A percentile compares a stretch with the other conserved stretches of the same genome.
phyloP scores from a whole-genome alignment of 805 yeast species.

The Monosporozyma solicola region DNA sequence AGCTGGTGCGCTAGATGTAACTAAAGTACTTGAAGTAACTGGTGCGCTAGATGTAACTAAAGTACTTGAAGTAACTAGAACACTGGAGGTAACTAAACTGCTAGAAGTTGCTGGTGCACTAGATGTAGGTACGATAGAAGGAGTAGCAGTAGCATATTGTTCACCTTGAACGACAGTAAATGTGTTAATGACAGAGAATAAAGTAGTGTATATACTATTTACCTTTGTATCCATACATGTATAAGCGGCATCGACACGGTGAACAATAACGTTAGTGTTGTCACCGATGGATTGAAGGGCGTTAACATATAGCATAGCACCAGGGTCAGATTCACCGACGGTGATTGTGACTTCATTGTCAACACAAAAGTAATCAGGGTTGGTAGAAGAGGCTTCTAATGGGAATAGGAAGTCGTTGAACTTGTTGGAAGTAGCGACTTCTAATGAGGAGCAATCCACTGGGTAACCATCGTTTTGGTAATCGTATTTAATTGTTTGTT shows the following conservation, averaged over 20 bases:
- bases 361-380: conserved; percentile 17
- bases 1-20: conserved; percentile 6
- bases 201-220: conserved; percentile 14
- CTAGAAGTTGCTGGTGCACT: conserved; percentile 6
- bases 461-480: conserved; percentile 27
- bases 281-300: conserved; percentile 24
- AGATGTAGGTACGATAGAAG: conserved; percentile 3
- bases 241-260: conserved; percentile 14
- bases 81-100: conserved; percentile 4
- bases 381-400: conserved; percentile 8
- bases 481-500: conserved; percentile 22
- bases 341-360: conserved; percentile 15
- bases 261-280: conserved; percentile 15
- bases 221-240: conserved; percentile 25
- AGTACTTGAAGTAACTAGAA: conserved; percentile 7
- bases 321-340: conserved; percentile 18
- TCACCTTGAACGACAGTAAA: conserved; percentile 10
- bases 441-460: conserved; percentile 28
- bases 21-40: conserved; percentile 12
- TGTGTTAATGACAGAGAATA: conserved; percentile 7
- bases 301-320: conserved; percentile 27
- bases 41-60: conserved; percentile 6
- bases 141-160: conserved; percentile 12
- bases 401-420: conserved; percentile 33
- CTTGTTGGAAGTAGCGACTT: conserved; percentile 18